These are phyloP conservation scores for Dothidotthia symphoricarpi DNA, from an alignment of 2,329 filamentous ascomycete species.

Conservation along the genomic window DNA sequence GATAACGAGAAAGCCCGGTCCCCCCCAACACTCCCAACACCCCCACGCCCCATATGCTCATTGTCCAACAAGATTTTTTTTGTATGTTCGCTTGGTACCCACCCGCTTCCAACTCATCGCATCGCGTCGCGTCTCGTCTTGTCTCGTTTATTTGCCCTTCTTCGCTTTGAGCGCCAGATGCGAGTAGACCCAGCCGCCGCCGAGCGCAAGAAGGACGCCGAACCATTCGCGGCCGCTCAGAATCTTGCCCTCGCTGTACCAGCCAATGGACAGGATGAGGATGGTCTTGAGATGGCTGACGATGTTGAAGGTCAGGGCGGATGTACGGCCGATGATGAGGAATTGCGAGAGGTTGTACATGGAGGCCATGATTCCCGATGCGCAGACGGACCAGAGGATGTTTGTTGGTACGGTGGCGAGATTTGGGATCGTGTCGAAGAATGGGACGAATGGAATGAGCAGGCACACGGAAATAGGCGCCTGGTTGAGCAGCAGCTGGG, in stretches of 20 bases:
- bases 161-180: constrained; percentile 42
- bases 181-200: constrained; percentile 49
- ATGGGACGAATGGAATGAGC: constrained; percentile 45
- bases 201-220: constrained; percentile 47
- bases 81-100: background rate
- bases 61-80: constrained; percentile 8
- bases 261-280: constrained; percentile 48
- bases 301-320: constrained; percentile 44
- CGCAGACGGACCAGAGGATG: constrained; percentile 43
- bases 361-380: constrained; percentile 46
- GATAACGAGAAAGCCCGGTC: background rate
- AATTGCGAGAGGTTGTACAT: constrained; percentile 46
- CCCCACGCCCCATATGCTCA: constrained; percentile 8
- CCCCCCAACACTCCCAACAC: constrained; percentile 2
- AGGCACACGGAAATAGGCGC: constrained; percentile 48
- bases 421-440: constrained; percentile 46
- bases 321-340: constrained; percentile 43
- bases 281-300: constrained; percentile 48
- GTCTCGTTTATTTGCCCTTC: constrained; percentile 28
- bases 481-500: constrained; percentile 49
- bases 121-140: too few species aligned
- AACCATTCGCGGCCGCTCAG: constrained; percentile 42
- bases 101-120: too few species aligned
- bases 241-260: constrained; percentile 47
- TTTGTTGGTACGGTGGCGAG: constrained; percentile 40